Evolutionary conservation across 306 rosid species (phyloP).

Genomic region (Potentilla sterilis): DNA sequence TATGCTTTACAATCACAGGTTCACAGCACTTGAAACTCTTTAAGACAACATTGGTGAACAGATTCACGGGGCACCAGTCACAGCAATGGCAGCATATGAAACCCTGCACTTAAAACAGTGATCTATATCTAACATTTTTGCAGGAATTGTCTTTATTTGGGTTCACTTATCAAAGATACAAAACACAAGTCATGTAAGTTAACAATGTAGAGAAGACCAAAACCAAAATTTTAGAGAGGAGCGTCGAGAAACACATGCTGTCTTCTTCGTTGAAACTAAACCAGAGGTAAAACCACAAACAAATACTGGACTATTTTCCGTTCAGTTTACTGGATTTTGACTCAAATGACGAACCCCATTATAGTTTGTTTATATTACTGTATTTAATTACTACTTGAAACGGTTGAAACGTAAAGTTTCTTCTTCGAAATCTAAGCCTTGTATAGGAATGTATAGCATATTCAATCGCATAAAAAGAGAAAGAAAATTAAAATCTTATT

Average conservation of each 20-base stretch:
- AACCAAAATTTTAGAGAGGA: background rate
- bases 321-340: background rate
- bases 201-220: background rate
- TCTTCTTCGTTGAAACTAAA: background rate
- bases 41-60: background rate
- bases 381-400: background rate
- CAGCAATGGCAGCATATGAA: background rate
- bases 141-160: conserved; percentile 1
- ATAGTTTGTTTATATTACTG: background rate
- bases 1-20: conserved; percentile 6
- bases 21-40: background rate
- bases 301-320: too few relatives aligned
- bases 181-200: background rate
- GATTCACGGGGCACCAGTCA: conserved; percentile 2
- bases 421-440: background rate
- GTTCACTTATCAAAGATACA: background rate
- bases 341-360: background rate
- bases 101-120: background rate
- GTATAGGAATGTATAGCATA: background rate
- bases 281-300: background rate
- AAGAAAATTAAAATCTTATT: too few relatives aligned
- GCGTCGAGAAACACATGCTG: background rate
- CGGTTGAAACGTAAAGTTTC: background rate
- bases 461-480: too few relatives aligned
- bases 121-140: background rate